Evolutionary conservation across 805 yeast species (phyloP).

Genomic region (Starmerella khaoyaiensis): DNA sequence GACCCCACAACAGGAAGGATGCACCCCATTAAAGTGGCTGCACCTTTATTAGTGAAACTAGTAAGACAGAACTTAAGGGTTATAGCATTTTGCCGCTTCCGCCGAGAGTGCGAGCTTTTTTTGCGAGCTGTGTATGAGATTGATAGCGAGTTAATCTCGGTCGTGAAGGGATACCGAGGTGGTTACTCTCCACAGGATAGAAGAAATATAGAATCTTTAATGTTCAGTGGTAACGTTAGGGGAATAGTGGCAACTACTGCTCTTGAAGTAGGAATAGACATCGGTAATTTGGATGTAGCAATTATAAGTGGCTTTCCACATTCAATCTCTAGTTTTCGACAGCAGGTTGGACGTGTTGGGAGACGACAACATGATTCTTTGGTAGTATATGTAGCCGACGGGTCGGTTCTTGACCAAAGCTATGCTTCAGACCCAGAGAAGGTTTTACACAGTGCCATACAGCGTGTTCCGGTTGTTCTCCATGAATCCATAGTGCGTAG

Average conservation of each 20-base stretch:
- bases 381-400: slow-evolving; percentile 70
- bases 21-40: slow-evolving; percentile 62
- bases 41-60: slow-evolving; percentile 55
- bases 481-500: slow-evolving; percentile 51
- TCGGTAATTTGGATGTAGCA: slow-evolving; percentile 85
- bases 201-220: slow-evolving; percentile 71
- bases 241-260: slow-evolving; percentile 95
- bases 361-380: slow-evolving; percentile 69
- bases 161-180: slow-evolving; percentile 56
- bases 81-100: slow-evolving; percentile 78
- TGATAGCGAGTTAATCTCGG: slow-evolving; percentile 27
- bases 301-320: slow-evolving; percentile 86
- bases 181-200: slow-evolving; percentile 84
- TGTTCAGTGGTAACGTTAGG: slow-evolving; percentile 74
- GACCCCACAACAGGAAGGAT: slow-evolving; percentile 52
- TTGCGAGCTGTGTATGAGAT: slow-evolving; percentile 66
- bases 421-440: slow-evolving; percentile 58
- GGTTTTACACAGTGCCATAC: slow-evolving; percentile 41
- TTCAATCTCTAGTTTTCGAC: slow-evolving; percentile 76
- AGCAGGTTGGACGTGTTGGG: slow-evolving; percentile 96
- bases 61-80: slow-evolving; percentile 56
- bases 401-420: slow-evolving; percentile 72
- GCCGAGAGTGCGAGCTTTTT: slow-evolving; percentile 73
- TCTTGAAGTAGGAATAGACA: slow-evolving; percentile 86
- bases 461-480: slow-evolving; percentile 47